Conservation (phyloP, 2,329 filamentous ascomycete species). For the Aspergillus flavus region DNA sequence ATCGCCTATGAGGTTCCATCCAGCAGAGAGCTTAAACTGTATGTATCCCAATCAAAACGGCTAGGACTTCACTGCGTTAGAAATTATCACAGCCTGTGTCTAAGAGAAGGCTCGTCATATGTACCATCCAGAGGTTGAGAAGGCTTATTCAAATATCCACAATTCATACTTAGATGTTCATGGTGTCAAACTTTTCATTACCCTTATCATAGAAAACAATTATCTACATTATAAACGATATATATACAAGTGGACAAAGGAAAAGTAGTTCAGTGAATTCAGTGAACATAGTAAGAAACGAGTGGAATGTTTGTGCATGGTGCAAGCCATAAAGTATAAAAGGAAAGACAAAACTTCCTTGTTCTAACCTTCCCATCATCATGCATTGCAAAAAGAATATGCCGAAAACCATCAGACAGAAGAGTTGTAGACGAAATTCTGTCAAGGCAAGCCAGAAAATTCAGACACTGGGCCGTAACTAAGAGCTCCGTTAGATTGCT, state of each 20-base stretch:
- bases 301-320: not conserved
- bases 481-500: not conserved
- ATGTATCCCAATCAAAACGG: not conserved
- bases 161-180: not conserved
- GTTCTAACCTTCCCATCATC: not conserved
- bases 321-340: not conserved
- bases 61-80: not conserved
- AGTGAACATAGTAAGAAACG: not conserved
- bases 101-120: not conserved
- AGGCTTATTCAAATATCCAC: not conserved
- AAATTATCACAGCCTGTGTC: not conserved
- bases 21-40: not conserved
- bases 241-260: not conserved
- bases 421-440: not conserved
- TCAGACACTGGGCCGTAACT: not conserved
- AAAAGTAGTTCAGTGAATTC: not conserved
- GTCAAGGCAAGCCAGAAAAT: not conserved
- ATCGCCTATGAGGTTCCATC: not conserved
- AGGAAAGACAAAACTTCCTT: not conserved
- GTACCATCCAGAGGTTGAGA: not conserved
- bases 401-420: not conserved
- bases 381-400: not conserved
- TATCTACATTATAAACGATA: not conserved
- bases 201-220: not conserved
- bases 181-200: not conserved